Evolutionary conservation across 2,329 filamentous ascomycete species (phyloP), one percentile per base, ranked within the genome.

Genomic region (Cyphellophora attinorum): DNA sequence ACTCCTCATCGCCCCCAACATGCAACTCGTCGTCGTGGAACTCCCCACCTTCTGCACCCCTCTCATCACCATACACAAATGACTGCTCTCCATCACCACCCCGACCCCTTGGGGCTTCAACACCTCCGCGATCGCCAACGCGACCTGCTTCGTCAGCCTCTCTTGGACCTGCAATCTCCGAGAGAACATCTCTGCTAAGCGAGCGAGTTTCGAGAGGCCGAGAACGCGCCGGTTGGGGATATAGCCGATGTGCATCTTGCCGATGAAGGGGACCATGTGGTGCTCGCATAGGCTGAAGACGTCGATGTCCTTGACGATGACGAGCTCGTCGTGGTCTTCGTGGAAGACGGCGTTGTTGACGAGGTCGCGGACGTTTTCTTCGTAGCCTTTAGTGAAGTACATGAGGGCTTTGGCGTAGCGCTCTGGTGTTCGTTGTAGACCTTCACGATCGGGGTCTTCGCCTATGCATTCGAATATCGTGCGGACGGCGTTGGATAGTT

Each of bases 241-340:
- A 61, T 98, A 98, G 39, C 88, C 91, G 50, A 98, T 96, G 63
- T 98, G 91, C 85, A 98, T 96, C 75, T 94, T 96, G 51, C 91
- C 91, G 3, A 76, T 89, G 53, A 98, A 98, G 1, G 91, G 91
- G 5, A 98, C 89, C 56, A 98, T 72, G 56, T 98, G 91, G 58
- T 98, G 91, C 65, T 98, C 91, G 67, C 91, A 98, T 28, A 96
- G 68, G 45, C 82, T 89, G 60, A 86, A 93, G 10, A 96, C 76
- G 56, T 95, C 88, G 52, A 98, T 96, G 53, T 96, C 88, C 64
- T 93, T 94, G 39, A 98, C 85, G 51, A 96, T 94, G 18, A 98
- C 88, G 64, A 98, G 74, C 61, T 98, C 91, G 53, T 94, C 91
- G 55, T 96, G 89, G 43, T 89, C 85, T 58, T 96, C 91, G 52